A percentile compares a stretch with the other conserved stretches of the same genome.
Conservation (phyloP, 1,284 basidiomycete genomes). For the Heterobasidion annosum region DNA sequence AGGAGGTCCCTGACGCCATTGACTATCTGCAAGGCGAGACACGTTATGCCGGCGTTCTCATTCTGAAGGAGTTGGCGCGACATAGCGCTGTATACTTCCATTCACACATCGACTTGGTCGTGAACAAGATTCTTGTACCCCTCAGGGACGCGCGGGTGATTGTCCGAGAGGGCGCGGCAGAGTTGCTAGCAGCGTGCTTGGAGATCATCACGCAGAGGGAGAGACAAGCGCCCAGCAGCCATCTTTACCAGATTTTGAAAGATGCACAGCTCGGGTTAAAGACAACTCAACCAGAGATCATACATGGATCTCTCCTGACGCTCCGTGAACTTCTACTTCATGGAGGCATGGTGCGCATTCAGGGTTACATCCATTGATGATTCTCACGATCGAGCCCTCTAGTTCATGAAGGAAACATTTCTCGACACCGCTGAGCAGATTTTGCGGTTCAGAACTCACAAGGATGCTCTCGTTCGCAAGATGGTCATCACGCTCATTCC, state of each 20-base stretch:
- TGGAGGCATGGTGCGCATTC: conserved; percentile 71
- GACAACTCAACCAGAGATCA: conserved; percentile 74
- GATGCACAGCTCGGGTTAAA: conserved; percentile 87
- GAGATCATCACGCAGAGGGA: conserved; percentile 77
- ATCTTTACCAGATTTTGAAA: conserved; percentile 73
- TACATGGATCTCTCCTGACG: conserved; percentile 90
- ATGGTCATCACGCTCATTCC: conserved; percentile 94
- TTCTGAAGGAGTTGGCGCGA: conserved; percentile 84
- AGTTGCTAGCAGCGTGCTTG: conserved; percentile 83
- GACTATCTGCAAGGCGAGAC: conserved; percentile 70
- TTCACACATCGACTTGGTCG: conserved; percentile 76
- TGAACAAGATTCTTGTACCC: conserved; percentile 88
- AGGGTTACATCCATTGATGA: background rate
- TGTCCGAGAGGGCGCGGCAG: conserved; percentile 86
- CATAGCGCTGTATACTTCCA: conserved; percentile 84
- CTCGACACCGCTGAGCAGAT: conserved; percentile 88
- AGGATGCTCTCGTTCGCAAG: conserved; percentile 82
- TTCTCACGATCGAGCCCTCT: conserved; percentile 1
- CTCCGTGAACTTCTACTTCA: conserved; percentile 90
- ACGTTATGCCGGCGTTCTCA: conserved; percentile 79
- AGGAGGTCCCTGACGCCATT: conserved; percentile 76
- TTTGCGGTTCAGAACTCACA: conserved; percentile 80
- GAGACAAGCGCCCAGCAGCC: conserved; percentile 55
- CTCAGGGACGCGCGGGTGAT: conserved; percentile 78
- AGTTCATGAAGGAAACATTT: conserved; percentile 95